Base-by-base conservation (phyloP, 1,284 basidiomycete genomes). In the Vanrija pseudolonga region DNA sequence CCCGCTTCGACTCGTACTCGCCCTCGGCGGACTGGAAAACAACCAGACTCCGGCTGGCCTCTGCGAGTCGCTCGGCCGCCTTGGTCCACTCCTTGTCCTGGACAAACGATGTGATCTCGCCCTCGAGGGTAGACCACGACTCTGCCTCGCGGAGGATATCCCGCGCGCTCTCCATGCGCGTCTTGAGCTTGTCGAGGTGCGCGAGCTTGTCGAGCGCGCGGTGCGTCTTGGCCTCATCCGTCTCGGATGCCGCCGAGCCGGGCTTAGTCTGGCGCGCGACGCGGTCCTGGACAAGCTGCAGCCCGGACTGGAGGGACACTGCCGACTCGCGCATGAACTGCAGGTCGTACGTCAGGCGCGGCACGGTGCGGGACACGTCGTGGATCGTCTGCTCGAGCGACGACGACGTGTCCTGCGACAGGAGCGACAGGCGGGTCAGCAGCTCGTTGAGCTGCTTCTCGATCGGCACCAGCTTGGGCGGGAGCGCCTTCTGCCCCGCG, bases 241-340 rank as follows among this genome's bases (percentile, higher is more conserved):
- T 57, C 23, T 61, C 53, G 23, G n/a, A 20, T 4, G 32, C 40
- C 15, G 37, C 11, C 6, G 6, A n/a, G 11, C 40, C 28, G 3
- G 46, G 45, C 2, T 45, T 47, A 18, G 62, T 57, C 49, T 69
- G 68, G 6, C 61, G 53, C 77, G 79, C 47, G 77, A 78, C 55
- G 82, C 66, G 79, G 47, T 67, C 62, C 54, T 79, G 76, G 17
- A 89, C 84, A 28, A 80, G 79, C 17, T 80, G 76, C 17, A 94
- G 77, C 7, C 83, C 77, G 20, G 76, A 77, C 61, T 88, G 86
- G 18, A 96, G 80, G 2, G 87, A 83, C 14, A 88, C 76, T 0
- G 92, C 90, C 37, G 86, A 85, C 69, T 96, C 93, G 46, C 89
- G 86, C 85, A 96, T 93, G 76, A 95, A 93, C 71, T 96, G 92